Percentiles rank a stretch among this genome's conserved stretches.
Conservation (phyloP, 2,329 filamentous ascomycete genomes). For the Pyrenochaeta sp. region DNA sequence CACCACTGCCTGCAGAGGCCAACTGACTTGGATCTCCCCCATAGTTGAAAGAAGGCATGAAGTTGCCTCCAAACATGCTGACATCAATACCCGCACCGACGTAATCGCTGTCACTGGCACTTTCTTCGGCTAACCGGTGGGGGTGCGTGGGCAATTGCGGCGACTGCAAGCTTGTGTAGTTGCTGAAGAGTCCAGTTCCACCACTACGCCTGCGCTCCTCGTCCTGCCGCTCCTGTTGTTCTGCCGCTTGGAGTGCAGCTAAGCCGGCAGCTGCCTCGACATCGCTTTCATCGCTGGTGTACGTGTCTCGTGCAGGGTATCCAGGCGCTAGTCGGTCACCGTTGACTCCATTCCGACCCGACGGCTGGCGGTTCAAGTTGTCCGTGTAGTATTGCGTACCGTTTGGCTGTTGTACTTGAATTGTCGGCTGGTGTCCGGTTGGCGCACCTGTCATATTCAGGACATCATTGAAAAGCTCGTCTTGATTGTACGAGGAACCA, state of each 20-base stretch:
- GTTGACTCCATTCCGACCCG: slow-evolving; percentile 53
- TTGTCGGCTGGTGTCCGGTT: slow-evolving; percentile 41
- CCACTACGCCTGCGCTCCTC: slow-evolving; percentile 66
- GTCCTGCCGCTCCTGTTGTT: slow-evolving; percentile 73
- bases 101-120: slow-evolving; percentile 72
- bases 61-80: slow-evolving; percentile 76
- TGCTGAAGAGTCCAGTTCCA: slow-evolving; percentile 61
- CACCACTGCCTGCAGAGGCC: slow-evolving; percentile 47
- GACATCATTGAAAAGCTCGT: slow-evolving; percentile 66
- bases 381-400: slow-evolving; percentile 37
- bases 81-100: slow-evolving; percentile 70
- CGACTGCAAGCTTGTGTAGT: slow-evolving; percentile 51
- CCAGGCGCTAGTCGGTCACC: slow-evolving; percentile 52
- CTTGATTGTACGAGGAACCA: slow-evolving; percentile 51
- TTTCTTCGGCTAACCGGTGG: slow-evolving; percentile 24
- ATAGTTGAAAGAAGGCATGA: slow-evolving; percentile 67
- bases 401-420: slow-evolving; percentile 47
- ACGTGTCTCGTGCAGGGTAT: slow-evolving; percentile 37
- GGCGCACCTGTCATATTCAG: slow-evolving; percentile 59
- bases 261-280: slow-evolving; percentile 85
- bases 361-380: slow-evolving; percentile 24
- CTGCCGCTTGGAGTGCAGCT: slow-evolving; percentile 82
- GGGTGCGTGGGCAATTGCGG: slow-evolving; percentile 51
- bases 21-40: slow-evolving; percentile 59
- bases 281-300: slow-evolving; percentile 76